Conservation (phyloP, 306 rosid genomes). For the Abrus pulchellus region DNA sequence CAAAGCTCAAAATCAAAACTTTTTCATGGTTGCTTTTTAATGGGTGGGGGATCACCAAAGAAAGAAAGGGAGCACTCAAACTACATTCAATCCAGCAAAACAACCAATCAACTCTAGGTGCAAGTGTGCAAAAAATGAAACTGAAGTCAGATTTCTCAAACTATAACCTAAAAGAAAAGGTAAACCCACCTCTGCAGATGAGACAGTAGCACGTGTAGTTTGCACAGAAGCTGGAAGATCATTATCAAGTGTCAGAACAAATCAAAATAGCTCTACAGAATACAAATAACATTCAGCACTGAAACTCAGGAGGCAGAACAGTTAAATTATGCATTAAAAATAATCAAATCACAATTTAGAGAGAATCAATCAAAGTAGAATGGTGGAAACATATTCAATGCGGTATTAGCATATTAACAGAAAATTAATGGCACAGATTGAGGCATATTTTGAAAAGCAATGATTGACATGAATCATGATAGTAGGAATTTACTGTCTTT, state of each 20-base stretch:
- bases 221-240: conserved; percentile 68
- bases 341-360: conserved; percentile 1
- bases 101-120: neutral
- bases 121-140: conserved; percentile 11
- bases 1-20: conserved; percentile 3
- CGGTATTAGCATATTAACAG: neutral
- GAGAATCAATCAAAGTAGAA: neutral
- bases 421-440: neutral
- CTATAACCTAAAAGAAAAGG: conserved; percentile 5
- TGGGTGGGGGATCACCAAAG: neutral
- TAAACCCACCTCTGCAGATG: conserved; percentile 69
- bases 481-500: neutral
- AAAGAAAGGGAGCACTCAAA: conserved; percentile 32
- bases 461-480: neutral
- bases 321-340: conserved; percentile 30
- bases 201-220: conserved; percentile 66
- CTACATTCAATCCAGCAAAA: neutral
- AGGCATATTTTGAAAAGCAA: neutral
- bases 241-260: conserved; percentile 49
- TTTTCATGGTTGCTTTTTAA: neutral
- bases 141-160: conserved; percentile 9
- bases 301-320: neutral
- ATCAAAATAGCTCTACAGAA: conserved; percentile 32
- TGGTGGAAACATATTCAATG: conserved; percentile 8
- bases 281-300: neutral